Percentiles rank a stretch among this genome's conserved stretches.
phyloP scores from a whole-genome alignment of 73 alveolate genomes.

The Paramecium caudatum region DNA sequence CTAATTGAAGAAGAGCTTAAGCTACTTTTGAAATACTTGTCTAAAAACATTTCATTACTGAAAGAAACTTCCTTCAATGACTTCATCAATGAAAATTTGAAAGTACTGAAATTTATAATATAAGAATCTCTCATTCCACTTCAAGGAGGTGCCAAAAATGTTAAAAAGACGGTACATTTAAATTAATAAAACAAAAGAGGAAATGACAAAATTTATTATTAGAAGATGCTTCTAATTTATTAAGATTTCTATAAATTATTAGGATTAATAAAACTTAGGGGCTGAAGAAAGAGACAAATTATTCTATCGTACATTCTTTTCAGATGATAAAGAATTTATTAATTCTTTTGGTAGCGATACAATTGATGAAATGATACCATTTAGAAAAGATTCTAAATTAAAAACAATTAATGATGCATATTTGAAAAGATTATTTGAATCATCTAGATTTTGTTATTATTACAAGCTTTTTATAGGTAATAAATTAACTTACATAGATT shows the following conservation, averaged over 20 bases:
- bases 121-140: background rate
- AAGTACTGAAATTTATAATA: background rate
- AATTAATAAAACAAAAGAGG: conserved; percentile 66
- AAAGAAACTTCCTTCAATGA: conserved; percentile 13
- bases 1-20: background rate
- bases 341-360: background rate
- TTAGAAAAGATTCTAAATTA: conserved; percentile 59
- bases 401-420: conserved; percentile 57
- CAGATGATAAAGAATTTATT: conserved; percentile 37
- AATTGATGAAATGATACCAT: conserved; percentile 52
- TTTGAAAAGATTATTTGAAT: conserved; percentile 12
- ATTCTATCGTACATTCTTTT: conserved; percentile 49
- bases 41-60: conserved; percentile 47
- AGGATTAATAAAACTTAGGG: conserved; percentile 12
- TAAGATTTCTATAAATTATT: conserved; percentile 22
- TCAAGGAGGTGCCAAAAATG: background rate
- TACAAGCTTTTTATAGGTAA: conserved; percentile 17
- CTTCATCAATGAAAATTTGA: background rate
- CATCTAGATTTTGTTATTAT: background rate
- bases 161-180: conserved; percentile 22
- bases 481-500: background rate
- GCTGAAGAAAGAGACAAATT: conserved; percentile 69
- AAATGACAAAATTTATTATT: conserved; percentile 67
- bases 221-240: conserved; percentile 62
- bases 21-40: background rate